Conservation (phyloP, 495 filamentous ascomycete species). For the Podospora bellae-mahoneyi region DNA sequence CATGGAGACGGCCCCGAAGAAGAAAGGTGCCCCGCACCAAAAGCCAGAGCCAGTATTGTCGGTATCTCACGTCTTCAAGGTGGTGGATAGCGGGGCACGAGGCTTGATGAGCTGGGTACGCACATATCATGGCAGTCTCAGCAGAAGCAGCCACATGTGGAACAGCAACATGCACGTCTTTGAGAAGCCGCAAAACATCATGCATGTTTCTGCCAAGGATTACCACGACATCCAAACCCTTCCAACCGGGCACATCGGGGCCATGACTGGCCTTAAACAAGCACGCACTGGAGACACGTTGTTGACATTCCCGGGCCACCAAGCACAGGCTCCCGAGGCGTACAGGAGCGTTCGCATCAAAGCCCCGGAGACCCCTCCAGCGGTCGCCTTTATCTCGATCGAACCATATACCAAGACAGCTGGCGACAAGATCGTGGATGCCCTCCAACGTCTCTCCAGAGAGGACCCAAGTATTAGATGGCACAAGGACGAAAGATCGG, state of each 20-base stretch:
- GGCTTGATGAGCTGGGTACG: conserved; percentile 90
- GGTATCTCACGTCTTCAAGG: conserved; percentile 93
- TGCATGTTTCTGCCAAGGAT: conserved; percentile 90
- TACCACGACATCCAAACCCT: conserved; percentile 80
- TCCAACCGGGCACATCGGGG: conserved; percentile 87
- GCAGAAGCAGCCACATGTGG: conserved; percentile 69
- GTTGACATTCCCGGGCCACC: conserved; percentile 60
- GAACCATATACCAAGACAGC: conserved; percentile 78
- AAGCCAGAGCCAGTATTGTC: conserved; percentile 53
- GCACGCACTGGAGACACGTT: conserved; percentile 92
- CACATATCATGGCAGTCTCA: conserved; percentile 81
- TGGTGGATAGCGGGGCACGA: conserved; percentile 79
- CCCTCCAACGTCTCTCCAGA: conserved; percentile 70
- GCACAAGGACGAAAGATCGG: conserved; percentile 80
- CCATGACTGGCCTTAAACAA: conserved; percentile 84
- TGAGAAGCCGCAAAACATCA: conserved; percentile 74
- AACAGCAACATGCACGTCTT: conserved; percentile 83
- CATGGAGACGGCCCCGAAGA: conserved; percentile 48
- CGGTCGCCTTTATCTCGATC: conserved; percentile 91
- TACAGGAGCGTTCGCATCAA: conserved; percentile 76
- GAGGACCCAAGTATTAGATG: conserved; percentile 95
- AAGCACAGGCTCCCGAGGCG: conserved; percentile 52
- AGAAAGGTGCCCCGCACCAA: conserved; percentile 40
- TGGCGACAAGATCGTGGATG: conserved; percentile 72
- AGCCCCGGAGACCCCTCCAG: conserved; percentile 84